Conservation (phyloP, 2,329 filamentous ascomycete genomes). For the Sporothrix brasiliensis region DNA sequence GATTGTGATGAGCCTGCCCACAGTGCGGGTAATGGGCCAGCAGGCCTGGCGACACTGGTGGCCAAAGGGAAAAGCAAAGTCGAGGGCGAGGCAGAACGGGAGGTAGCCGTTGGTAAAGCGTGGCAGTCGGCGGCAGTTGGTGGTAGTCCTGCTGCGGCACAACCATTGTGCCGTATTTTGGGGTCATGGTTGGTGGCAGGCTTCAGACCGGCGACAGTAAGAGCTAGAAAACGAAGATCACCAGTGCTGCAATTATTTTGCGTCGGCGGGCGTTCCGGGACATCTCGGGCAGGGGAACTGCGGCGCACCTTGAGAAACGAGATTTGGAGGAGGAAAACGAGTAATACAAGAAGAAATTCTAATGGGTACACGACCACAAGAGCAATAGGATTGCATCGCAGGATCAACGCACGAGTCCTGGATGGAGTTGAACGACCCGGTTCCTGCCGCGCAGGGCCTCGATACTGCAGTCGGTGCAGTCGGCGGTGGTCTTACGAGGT, state of each 20-base stretch:
- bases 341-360: not conserved
- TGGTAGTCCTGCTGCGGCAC: not conserved
- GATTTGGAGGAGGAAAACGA: not conserved
- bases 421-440: not conserved
- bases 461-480: not conserved
- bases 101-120: not conserved
- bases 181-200: not conserved
- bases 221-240: not conserved
- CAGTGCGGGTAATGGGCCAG: conserved; percentile 42
- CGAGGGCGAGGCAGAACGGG: not conserved
- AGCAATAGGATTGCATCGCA: no score
- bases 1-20: conserved; percentile 48
- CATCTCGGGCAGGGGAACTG: not conserved
- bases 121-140: no score
- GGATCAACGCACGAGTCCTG: not conserved
- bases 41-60: not conserved
- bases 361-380: not conserved
- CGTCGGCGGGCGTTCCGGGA: not conserved
- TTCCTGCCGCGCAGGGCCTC: not conserved
- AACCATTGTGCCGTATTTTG: not conserved
- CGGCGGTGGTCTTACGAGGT: no score
- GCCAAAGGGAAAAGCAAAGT: no score
- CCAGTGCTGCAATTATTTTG: not conserved
- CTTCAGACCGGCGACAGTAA: not conserved
- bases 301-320: not conserved